Base-by-base conservation (phyloP, 768 basidiomycete species). In the Panaeolus papilionaceus region DNA sequence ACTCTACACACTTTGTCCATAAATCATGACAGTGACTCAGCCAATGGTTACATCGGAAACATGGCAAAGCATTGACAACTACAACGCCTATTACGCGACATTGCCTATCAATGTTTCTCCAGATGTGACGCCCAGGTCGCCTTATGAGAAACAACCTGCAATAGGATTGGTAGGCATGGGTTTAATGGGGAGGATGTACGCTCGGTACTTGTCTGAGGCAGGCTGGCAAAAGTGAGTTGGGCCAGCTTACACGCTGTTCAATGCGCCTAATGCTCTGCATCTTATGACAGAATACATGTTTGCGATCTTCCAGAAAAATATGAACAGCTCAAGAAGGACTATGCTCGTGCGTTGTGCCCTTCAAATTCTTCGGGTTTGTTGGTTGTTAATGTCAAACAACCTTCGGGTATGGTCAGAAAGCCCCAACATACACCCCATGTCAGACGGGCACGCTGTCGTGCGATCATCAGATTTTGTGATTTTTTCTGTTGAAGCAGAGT, bases 131-230 rank as follows among this genome's bases (percentile, higher is more conserved):
- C 79, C 82, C 11, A 71, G 75, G n/a, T 74, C 75, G 5, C 76
- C 77, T 9, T 61, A 71, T 37, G 72, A 80, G 67, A 70, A 71
- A 28, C 94, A 95, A 71, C 93, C 94, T 6, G 84, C 86, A 0
- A 92, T 99, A 44, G 96, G 96, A 1, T 82, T 98, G 63, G 98
- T 98, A 69, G 96, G 97, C 2, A 98, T 98, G 96, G 96, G 96
- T 0, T 93, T 93, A 62, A 99, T 99, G 97, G 97, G 97, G 2
- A 83, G 82, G 74, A 95, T 99, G 95, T 99, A 98, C 76, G 95
- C 95, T 0, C 85, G 84, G 18, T 76, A 82, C n/a, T 82, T 99
- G 28, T 86, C 89, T 11, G 82, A 83, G 6, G 95, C 91, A 10
- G 96, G 97, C 1, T 95, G 94, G 90, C 87, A 89, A 78, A 92